Evolutionary conservation across 1,139 yeast genomes (phyloP), one percentile per base, ranked within the genome.

Genomic region (Hemisphaericaspora xylanilytica): DNA sequence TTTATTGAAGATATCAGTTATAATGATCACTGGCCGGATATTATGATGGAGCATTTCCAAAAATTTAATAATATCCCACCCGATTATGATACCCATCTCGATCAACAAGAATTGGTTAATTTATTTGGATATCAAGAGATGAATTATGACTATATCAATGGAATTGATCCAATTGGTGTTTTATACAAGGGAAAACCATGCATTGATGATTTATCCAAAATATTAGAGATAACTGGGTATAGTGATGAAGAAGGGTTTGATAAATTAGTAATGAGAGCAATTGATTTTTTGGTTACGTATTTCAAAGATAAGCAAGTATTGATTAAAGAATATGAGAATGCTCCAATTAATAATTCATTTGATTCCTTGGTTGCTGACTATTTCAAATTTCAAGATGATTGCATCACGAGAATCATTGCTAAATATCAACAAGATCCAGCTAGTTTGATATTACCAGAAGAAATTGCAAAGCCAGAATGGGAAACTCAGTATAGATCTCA

Each of bases 101-200:
- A 44, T 34, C 44, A 42, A 9, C 40, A 47, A 11, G 45, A 45
- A 18, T 36, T 56, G 8, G 24, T 51, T 1, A 42, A 48, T 8
- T 40, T 52, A 20, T 47, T 63, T 7, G 34, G 47, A 27, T 48
- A 42, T 27, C 70, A 64, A 44, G 66, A 63, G 41, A 40, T 43
- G 4, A 35, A 47, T 7, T 53, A 53, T 41, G 67, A 62, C 44
- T 51, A 47, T 11, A 49, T 65, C 6, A 54, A 52, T 37, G 66
- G 61, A 3, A 35, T 57, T 11, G 61, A 52, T 17, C 56, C 58
- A 11, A 51, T 51, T 16, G 63, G 61, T 2, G 52, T 58, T 8
- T 29, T 33, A 20, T 37, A 39, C 27, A 36, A 47, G 10, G 42
- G 39, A n/a, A 28, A 38, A 22, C 38, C 45, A n/a, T 24, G 18